These are phyloP conservation scores for Strobilomyces confusus DNA, from an alignment of 768 basidiomycete species.

Conservation along the genomic window DNA sequence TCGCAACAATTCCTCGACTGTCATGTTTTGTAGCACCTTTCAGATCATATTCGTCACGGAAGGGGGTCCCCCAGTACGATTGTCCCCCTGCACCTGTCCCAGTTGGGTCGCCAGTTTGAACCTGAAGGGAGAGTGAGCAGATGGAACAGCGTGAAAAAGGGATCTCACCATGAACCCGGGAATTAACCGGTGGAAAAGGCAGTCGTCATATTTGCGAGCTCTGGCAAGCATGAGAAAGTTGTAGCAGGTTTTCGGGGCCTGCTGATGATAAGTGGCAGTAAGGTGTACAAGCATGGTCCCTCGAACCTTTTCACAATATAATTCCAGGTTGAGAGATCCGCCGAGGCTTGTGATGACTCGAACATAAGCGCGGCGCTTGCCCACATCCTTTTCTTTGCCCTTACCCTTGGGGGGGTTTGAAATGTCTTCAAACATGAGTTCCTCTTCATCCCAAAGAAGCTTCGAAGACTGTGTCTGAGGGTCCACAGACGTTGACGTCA, in stretches of 20 bases:
- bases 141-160: neutral
- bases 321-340: conserved; percentile 78
- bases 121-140: conserved; percentile 40
- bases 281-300: neutral
- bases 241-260: conserved; percentile 98
- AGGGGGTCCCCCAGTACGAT: conserved; percentile 92
- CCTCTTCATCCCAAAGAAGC: conserved; percentile 98
- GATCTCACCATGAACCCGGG: conserved; percentile 87
- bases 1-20: conserved; percentile 77
- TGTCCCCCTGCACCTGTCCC: conserved; percentile 93
- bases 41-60: conserved; percentile 89
- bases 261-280: neutral
- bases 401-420: conserved; percentile 75
- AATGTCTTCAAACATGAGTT: conserved; percentile 96
- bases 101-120: conserved; percentile 98
- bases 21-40: conserved; percentile 89
- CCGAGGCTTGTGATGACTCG: conserved; percentile 93
- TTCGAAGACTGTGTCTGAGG: conserved; percentile 64
- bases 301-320: conserved; percentile 82
- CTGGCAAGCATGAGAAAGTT: conserved; percentile 95
- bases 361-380: conserved; percentile 89
- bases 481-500: conserved; percentile 90
- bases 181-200: conserved; percentile 87
- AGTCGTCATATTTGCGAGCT: conserved; percentile 85
- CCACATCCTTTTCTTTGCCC: conserved; percentile 90